These are phyloP conservation scores for Rhynchospora pubera DNA, from an alignment of 176 grass and related monocot genomes.

Conservation along the genomic window DNA sequence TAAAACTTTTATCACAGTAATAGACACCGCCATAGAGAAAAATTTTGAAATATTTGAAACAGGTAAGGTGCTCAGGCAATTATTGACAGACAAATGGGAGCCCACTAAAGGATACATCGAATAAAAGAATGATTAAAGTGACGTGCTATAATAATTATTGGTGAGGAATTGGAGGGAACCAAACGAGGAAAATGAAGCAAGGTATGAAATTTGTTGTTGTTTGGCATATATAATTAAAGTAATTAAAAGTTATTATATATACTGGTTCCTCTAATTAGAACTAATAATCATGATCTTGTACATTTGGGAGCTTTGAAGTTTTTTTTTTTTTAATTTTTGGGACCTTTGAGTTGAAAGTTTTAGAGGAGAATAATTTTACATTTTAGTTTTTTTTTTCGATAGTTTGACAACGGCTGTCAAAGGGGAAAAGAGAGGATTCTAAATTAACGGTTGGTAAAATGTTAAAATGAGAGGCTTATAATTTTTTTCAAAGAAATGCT, in stretches of 20 bases:
- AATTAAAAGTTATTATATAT: background rate
- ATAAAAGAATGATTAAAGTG: background rate
- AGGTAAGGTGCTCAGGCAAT: background rate
- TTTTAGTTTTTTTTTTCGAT: background rate
- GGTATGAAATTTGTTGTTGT: background rate
- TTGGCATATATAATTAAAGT: background rate
- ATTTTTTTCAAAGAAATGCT: too few species aligned
- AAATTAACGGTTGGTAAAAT: too few species aligned
- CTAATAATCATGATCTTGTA: background rate
- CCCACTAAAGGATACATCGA: background rate
- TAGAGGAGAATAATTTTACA: background rate
- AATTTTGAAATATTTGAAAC: background rate
- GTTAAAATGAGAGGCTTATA: too few species aligned
- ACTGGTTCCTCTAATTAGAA: background rate
- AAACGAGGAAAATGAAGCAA: background rate
- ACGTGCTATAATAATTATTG: background rate
- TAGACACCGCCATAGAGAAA: background rate
- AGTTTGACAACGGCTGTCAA: too few species aligned
- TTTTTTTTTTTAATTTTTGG: too few species aligned
- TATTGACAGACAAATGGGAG: background rate
- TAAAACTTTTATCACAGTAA: too few species aligned
- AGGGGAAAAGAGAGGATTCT: too few species aligned
- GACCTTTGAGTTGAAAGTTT: background rate
- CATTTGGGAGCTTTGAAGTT: too few species aligned
- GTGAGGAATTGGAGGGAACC: background rate